These are phyloP conservation scores for Aotearoamyces nothofagi DNA, from an alignment of 2,329 filamentous ascomycete species.

Conservation along the genomic window DNA sequence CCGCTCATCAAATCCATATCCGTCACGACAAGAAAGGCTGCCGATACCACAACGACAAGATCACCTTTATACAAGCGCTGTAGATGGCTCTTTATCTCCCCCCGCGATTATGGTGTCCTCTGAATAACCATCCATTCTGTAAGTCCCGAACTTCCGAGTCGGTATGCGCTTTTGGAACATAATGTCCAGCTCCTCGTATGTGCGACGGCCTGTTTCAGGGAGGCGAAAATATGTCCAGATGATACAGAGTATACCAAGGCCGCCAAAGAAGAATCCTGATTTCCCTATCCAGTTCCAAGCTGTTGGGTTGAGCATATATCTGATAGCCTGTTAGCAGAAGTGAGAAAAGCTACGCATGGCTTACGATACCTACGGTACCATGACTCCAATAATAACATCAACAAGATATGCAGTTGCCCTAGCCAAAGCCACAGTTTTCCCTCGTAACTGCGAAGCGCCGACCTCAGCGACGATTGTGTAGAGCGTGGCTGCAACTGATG, in stretches of 20 bases:
- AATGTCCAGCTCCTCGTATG: conserved; percentile 6
- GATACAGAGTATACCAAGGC: neutral
- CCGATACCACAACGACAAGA: too few species aligned
- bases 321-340: too few species aligned
- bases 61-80: too few species aligned
- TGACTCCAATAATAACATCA: neutral
- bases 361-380: neutral
- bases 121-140: conserved; percentile 1
- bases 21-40: too few species aligned
- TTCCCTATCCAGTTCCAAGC: conserved; percentile 3
- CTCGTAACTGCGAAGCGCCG: conserved; percentile 20
- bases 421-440: conserved; percentile 23
- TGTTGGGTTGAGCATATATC: conserved; percentile 2
- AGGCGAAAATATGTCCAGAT: conserved; percentile 8
- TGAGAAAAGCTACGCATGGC: too few species aligned
- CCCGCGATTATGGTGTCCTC: too few species aligned
- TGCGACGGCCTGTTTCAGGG: conserved; percentile 18
- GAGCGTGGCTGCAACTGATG: conserved; percentile 1
- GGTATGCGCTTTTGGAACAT: conserved; percentile 4
- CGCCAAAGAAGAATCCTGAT: conserved; percentile 3
- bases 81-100: too few species aligned
- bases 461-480: conserved; percentile 14
- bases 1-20: too few species aligned
- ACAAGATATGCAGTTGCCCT: conserved; percentile 16
- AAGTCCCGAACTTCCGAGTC: conserved; percentile 4